Conservation (phyloP, 768 basidiomycete species). For the Gymnopilus junonius region DNA sequence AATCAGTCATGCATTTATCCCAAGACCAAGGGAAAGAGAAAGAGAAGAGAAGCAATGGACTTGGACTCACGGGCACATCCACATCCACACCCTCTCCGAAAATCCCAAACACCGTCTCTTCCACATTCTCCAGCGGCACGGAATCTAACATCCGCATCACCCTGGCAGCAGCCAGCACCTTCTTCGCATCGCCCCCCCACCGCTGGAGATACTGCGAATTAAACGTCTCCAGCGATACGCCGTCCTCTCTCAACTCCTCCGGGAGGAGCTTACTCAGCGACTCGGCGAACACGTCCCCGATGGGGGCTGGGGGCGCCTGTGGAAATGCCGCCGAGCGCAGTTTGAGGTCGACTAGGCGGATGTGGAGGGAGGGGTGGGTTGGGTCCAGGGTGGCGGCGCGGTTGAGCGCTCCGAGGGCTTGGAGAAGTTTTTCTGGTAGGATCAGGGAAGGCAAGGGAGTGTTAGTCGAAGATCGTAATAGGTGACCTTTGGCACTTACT, state of each 20-base stretch:
- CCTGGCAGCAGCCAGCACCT: constrained; percentile 68
- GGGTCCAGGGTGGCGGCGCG: constrained; percentile 57
- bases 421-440: constrained; percentile 84
- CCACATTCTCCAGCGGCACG: constrained; percentile 63
- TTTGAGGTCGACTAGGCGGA: constrained; percentile 69
- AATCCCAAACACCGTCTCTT: constrained; percentile 55
- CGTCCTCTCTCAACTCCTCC: too few species aligned
- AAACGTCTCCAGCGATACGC: constrained; percentile 64
- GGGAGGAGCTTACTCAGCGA: constrained; percentile 58
- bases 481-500: constrained; percentile 59
- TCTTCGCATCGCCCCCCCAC: constrained; percentile 51
- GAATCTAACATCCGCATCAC: constrained; percentile 52
- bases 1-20: not conserved
- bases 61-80: constrained; percentile 48
- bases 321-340: constrained; percentile 51
- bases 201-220: constrained; percentile 79
- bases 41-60: too few species aligned
- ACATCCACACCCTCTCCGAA: constrained; percentile 48
- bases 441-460: too few species aligned
- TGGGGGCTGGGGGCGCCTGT: constrained; percentile 46
- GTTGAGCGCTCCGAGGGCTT: constrained; percentile 72
- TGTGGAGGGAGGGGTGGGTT: constrained; percentile 69
- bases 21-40: not conserved
- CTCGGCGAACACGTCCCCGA: constrained; percentile 54
- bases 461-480: too few species aligned